Conservation (phyloP, 2,329 filamentous ascomycete genomes). For the Colletotrichum tamarilloi region DNA sequence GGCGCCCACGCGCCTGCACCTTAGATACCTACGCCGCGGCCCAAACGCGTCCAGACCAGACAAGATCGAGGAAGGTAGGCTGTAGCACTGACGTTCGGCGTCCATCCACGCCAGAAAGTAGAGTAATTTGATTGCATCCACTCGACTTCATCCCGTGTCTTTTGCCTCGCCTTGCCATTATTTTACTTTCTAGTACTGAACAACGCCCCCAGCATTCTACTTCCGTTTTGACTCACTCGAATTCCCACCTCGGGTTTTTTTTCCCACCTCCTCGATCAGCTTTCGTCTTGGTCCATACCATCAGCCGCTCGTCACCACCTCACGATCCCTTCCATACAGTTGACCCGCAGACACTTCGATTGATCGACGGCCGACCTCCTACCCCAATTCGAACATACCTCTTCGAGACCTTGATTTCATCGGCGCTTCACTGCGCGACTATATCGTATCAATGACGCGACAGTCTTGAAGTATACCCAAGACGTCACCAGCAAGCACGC, state of each 20-base stretch:
- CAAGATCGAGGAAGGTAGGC: background rate
- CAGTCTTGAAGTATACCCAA: background rate
- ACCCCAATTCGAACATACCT: background rate
- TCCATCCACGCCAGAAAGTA: background rate
- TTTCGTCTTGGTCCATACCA: background rate
- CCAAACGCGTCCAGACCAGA: conserved; percentile 5
- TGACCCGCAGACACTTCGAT: background rate
- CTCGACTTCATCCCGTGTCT: background rate
- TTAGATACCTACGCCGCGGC: background rate
- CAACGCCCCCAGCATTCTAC: background rate
- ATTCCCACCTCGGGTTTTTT: background rate
- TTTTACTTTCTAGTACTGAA: background rate
- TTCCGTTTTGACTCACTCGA: background rate
- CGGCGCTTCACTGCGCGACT: background rate
- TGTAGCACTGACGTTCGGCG: background rate
- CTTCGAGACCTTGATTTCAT: background rate
- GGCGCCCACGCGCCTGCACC: background rate
- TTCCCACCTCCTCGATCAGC: background rate
- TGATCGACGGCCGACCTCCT: background rate
- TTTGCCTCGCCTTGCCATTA: background rate
- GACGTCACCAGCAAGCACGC: background rate
- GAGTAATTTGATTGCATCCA: background rate
- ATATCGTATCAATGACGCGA: conserved; percentile 20
- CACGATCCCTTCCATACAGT: background rate
- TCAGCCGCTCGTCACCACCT: background rate